Evolutionary conservation across 345 rosid species (phyloP), one percentile per base, ranked within the genome.

Genomic region (Dovyalis caffra): DNA sequence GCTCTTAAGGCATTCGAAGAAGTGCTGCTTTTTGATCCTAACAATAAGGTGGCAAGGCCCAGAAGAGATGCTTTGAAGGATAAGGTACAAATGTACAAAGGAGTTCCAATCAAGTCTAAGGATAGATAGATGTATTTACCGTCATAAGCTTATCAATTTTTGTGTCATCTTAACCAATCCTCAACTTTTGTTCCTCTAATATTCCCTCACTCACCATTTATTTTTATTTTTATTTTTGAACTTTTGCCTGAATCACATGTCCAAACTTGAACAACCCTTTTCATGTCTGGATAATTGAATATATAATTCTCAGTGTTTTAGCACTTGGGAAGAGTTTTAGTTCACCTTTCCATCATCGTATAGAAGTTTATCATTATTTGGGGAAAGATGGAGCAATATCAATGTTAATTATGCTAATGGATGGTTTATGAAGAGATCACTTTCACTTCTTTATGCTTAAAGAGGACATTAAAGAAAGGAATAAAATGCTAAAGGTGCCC

Each of bases 1-100:
- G 97, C 97, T 21, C 91, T 95, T 47, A 91, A 78, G 80, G 99
- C 98, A n/a, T 95, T 95, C 72, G 98, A 95, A 78, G 98, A 95
- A 86, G 97, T 86, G 49, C 74, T 91, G 31, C 88, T 92, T 72
- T 95, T 95, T 72, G 97, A 92, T 85, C 99, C 99, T 0, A 95
- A 90, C 83, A 92, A 91, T 45, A 91, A 89, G 75, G 86, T 93
- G 9, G 99, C 93, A 23, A 76, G 96, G 64, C 99, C 99, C 1
- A 80, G 98, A 57, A 80, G 94, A 57, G 99, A 92, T 60, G 82
- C 81, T 1, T 83, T 95, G 76, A 91, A 85, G 82, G 97, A 91
- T 58, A 88, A 87, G 0, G 92, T 87, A 26, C 74, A 87, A 77
- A 87, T 93, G 80, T 95, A 91, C 86, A 88, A 89, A 87, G 97